Evolutionary conservation across 2,329 filamentous ascomycete genomes (phyloP).

Genomic region (Apiospora malaysiana): DNA sequence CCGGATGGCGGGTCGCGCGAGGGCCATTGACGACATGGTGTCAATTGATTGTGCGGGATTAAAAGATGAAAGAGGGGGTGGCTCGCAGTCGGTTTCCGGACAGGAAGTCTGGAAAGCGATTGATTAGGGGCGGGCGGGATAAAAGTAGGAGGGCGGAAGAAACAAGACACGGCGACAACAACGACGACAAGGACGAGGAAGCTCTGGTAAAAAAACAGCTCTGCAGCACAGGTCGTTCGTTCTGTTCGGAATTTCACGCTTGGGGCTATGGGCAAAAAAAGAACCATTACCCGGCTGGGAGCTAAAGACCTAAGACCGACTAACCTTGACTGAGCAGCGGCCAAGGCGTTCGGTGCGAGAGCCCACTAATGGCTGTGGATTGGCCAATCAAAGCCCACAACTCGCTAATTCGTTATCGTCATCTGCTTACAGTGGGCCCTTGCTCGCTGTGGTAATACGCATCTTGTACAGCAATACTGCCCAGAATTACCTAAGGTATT

Average conservation of each 20-base stretch:
- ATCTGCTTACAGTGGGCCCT: background rate
- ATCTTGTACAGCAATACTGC: background rate
- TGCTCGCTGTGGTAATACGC: background rate
- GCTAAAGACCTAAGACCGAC: conserved; percentile 9
- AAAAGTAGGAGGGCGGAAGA: conserved; percentile 17
- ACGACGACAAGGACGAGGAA: conserved; percentile 14
- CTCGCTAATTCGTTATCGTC: background rate
- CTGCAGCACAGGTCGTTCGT: conserved; percentile 17
- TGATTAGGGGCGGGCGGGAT: conserved; percentile 15
- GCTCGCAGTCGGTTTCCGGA: conserved; percentile 23
- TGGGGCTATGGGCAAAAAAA: conserved; percentile 16
- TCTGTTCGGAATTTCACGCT: conserved; percentile 25
- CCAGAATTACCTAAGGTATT: no score
- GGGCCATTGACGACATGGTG: conserved; percentile 36
- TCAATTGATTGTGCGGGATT: conserved; percentile 21
- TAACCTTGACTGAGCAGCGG: conserved; percentile 26
- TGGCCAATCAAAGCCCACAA: background rate
- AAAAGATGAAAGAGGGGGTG: background rate
- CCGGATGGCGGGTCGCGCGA: conserved; percentile 42
- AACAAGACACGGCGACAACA: conserved; percentile 15
- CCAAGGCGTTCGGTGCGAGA: conserved; percentile 21
- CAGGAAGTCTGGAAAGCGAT: conserved; percentile 27
- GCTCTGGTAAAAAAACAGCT: conserved; percentile 20
- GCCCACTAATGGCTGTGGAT: background rate
- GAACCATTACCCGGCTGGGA: conserved; percentile 14